These are phyloP conservation scores for Metschnikowia henanensis DNA, from an alignment of 805 yeast genomes.

Conservation along the genomic window DNA sequence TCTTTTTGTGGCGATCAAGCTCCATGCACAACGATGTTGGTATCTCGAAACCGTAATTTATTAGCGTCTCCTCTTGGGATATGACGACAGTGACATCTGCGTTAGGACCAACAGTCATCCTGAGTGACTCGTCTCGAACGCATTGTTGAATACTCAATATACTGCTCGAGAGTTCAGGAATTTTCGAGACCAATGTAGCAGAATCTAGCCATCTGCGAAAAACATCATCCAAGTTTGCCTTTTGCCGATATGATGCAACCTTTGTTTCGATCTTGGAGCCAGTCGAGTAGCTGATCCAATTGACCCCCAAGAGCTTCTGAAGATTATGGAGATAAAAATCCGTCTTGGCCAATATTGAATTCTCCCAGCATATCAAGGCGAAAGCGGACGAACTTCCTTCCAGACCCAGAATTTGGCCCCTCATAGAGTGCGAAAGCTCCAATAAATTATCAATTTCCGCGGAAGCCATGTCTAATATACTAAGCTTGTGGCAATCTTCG, in stretches of 20 bases:
- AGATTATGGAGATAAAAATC: constrained; percentile 26
- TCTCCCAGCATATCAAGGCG: constrained; percentile 1
- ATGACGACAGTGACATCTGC: constrained; percentile 1
- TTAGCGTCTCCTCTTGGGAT: constrained; percentile 10
- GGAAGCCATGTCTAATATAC: constrained; percentile 30
- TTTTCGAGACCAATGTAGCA: constrained; percentile 5
- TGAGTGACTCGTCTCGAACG: not conserved
- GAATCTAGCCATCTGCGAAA: constrained; percentile 50
- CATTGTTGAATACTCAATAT: constrained; percentile 2
- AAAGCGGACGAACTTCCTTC: not conserved
- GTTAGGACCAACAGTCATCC: constrained; percentile 7
- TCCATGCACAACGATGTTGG: constrained; percentile 52
- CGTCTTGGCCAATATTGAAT: constrained; percentile 19
- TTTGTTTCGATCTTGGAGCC: constrained; percentile 64
- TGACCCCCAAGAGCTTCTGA: constrained; percentile 28
- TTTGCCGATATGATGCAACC: constrained; percentile 43
- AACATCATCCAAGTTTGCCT: constrained; percentile 42
- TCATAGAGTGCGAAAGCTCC: constrained; percentile 3
- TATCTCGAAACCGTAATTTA: constrained; percentile 49
- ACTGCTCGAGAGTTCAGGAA: not conserved
- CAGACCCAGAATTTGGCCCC: not conserved
- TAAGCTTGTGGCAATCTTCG: constrained; percentile 37
- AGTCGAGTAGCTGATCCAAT: constrained; percentile 38
- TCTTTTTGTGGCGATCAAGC: constrained; percentile 48
- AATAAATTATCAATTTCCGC: constrained; percentile 22